These are phyloP conservation scores for Peterozyma toletana DNA, from an alignment of 805 yeast species.

Conservation along the genomic window DNA sequence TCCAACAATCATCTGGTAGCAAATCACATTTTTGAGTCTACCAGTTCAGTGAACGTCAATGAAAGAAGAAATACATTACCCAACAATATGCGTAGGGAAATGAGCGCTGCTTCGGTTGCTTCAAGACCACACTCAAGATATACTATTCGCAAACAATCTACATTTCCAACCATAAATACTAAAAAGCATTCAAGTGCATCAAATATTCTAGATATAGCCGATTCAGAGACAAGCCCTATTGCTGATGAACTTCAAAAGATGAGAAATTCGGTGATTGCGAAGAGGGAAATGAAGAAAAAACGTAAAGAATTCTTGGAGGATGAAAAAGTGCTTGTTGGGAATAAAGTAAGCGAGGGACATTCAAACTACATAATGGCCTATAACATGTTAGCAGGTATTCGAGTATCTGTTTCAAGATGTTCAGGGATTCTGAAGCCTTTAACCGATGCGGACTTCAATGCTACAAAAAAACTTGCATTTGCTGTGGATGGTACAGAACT, in stretches of 20 bases:
- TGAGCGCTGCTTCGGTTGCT: too few relatives aligned
- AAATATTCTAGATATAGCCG: neutral
- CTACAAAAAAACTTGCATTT: slow-evolving; percentile 76
- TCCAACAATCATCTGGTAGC: too few relatives aligned
- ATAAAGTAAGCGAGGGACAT: slow-evolving; percentile 87
- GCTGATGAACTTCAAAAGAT: slow-evolving; percentile 40
- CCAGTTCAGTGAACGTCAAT: too few relatives aligned
- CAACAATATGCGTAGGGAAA: too few relatives aligned
- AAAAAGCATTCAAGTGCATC: neutral
- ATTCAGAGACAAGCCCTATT: slow-evolving; percentile 15
- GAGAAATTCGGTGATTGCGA: slow-evolving; percentile 38
- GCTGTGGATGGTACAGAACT: slow-evolving; percentile 81
- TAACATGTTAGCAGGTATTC: slow-evolving; percentile 93
- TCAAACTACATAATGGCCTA: slow-evolving; percentile 91
- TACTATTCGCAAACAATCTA: too few relatives aligned
- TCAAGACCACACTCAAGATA: too few relatives aligned
- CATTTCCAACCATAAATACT: too few relatives aligned
- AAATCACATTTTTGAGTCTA: too few relatives aligned
- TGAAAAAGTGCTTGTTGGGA: slow-evolving; percentile 62
- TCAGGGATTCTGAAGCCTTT: slow-evolving; percentile 78
- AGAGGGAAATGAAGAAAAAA: slow-evolving; percentile 35
- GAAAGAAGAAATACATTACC: too few relatives aligned
- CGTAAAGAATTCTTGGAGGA: slow-evolving; percentile 37
- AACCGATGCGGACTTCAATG: slow-evolving; percentile 60
- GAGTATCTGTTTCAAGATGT: slow-evolving; percentile 90